phyloP scores from a whole-genome alignment of 495 filamentous ascomycete species.

The Penicillium pancosmium region DNA sequence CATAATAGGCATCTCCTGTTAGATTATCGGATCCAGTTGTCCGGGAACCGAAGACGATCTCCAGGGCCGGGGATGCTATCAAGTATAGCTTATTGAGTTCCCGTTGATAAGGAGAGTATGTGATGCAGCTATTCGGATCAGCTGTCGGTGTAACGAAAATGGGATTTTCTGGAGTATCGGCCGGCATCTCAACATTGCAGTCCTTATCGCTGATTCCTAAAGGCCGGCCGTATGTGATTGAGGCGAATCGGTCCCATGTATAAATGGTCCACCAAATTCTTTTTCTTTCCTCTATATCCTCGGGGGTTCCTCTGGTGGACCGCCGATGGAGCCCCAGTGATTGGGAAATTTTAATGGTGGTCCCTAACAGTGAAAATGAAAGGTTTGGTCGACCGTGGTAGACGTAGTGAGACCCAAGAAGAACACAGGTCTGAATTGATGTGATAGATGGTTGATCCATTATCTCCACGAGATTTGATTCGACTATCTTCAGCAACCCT shows the following conservation, averaged over 20 bases:
- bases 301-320: slow-evolving; percentile 16
- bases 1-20: slow-evolving; percentile 23
- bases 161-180: slow-evolving; percentile 29
- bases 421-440: slow-evolving; percentile 33
- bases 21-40: slow-evolving; percentile 22
- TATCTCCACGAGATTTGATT: slow-evolving; percentile 32
- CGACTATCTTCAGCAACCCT: slow-evolving; percentile 23
- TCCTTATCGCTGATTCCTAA: slow-evolving; percentile 40
- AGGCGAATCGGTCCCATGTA: slow-evolving; percentile 41
- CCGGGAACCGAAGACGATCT: slow-evolving; percentile 34
- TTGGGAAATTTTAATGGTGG: slow-evolving; percentile 38
- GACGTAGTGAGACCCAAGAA: slow-evolving; percentile 37
- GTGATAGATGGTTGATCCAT: slow-evolving; percentile 38
- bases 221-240: slow-evolving; percentile 38
- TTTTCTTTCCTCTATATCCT: slow-evolving; percentile 36
- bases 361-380: slow-evolving; percentile 38
- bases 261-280: slow-evolving; percentile 44
- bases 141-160: slow-evolving; percentile 16
- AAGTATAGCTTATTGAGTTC: slow-evolving; percentile 36
- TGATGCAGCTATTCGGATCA: slow-evolving; percentile 14
- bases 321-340: slow-evolving; percentile 38
- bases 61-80: slow-evolving; percentile 33
- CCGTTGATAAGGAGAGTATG: slow-evolving; percentile 37
- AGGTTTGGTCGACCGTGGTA: slow-evolving; percentile 40
- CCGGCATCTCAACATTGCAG: slow-evolving; percentile 37